Base-by-base conservation (phyloP, 208 protist genomes). In the Leishmania gerbilli region DNA sequence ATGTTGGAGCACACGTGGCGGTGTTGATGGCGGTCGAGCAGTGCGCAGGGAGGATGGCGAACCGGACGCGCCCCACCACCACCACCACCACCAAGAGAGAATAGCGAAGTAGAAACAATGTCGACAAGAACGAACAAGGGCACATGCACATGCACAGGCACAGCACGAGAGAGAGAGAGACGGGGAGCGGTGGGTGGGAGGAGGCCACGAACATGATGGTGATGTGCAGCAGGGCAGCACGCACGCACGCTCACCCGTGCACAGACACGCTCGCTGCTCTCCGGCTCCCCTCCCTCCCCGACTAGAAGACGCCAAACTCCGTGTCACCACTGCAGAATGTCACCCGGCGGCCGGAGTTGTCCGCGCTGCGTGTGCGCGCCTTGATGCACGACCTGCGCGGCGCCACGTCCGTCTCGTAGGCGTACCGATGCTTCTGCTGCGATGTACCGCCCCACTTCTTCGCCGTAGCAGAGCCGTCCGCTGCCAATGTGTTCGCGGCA, bases 251-350 rank as follows among this genome's bases (percentile, higher is more conserved):
- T 37, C 31, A 68, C 31, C 13, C 40, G 62, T 24, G 17, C 31
- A 17, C 62, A 42, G 31, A 21, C 31, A 21, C 31, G 62, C 27
- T n/a, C 67, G 34, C 40, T 72, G 27, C 37, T 5, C 31, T 13
- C n/a, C 42, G 24, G 8, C 47, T 19, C 7, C 34, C 34, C 34
- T 19, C 40, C 53, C 21, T 19, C 71, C 27, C 47, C 9, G 9
- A 75, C 82, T 88, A 95, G 65, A 92, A 93, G 34, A 95, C 89
- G 31, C 89, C 87, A 53, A 90, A 87, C 47, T 92, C 82, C 9
- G 82, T 88, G 55, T 91, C 90, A 2, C 77, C 90, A 47, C 87
- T 85, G 62, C 88, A 93, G 47, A 95, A 82, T 19, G 64, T 77
- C 13, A 93, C 87, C 8, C 78, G 71, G 34, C 69, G 80, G 56